Conservation (phyloP, 208 protist genomes). For the Leishmania tarentolae region DNA sequence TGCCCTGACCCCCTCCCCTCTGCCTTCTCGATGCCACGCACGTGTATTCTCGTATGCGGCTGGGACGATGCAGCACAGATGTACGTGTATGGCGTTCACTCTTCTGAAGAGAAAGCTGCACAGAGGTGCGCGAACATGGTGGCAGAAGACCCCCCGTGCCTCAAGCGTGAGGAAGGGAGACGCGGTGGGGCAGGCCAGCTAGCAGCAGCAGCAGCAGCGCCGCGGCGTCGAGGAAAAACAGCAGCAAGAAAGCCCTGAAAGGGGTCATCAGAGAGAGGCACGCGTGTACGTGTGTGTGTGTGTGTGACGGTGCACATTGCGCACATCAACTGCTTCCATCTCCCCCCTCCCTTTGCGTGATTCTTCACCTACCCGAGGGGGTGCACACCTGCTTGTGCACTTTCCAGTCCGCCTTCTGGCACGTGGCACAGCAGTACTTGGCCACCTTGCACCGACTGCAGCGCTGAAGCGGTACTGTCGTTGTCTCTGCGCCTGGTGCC, state of each 20-base stretch:
- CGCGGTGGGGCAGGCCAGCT: not conserved
- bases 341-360: not conserved
- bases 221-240: not conserved
- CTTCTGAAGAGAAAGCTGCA: not conserved
- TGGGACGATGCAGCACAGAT: not conserved
- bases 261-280: not conserved
- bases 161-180: not conserved
- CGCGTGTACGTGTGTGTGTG: not conserved
- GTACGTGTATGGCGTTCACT: not conserved
- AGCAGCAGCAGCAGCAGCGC: conserved; percentile 6
- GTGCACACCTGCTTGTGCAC: conserved; percentile 62
- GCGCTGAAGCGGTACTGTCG: conserved; percentile 37
- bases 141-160: not conserved
- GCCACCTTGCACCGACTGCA: conserved; percentile 75
- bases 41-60: not conserved
- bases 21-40: not conserved
- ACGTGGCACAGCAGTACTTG: conserved; percentile 67
- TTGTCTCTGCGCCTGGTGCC: conserved; percentile 3
- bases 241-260: not conserved
- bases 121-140: not conserved
- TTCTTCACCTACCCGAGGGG: not conserved
- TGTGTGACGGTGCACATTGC: not conserved
- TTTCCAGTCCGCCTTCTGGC: conserved; percentile 66
- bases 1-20: not conserved
- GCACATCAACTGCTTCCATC: not conserved